Conservation (phyloP, 2,329 filamentous ascomycete genomes). For the Akanthomyces uredinophilus region DNA sequence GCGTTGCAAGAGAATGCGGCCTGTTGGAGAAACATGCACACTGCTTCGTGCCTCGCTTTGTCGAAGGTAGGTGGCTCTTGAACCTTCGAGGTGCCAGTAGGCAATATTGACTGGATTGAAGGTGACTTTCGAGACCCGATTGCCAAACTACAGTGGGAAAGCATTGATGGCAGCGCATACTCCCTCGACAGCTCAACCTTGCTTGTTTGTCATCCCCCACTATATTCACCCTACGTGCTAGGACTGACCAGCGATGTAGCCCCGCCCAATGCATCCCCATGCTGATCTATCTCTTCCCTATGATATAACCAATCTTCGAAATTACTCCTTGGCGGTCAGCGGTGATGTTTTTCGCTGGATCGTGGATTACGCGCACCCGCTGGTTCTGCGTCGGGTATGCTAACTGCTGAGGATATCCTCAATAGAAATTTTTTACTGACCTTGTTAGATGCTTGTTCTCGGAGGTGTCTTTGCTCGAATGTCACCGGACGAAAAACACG, state of each 20-base stretch:
- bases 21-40: conserved; percentile 76
- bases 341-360: conserved; percentile 97
- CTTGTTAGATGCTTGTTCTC: conserved; percentile 70
- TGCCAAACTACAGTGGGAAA: conserved; percentile 80
- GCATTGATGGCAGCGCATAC: conserved; percentile 79
- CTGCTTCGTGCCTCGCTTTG: conserved; percentile 89
- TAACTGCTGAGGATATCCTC: background rate
- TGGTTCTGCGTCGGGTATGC: conserved; percentile 64
- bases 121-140: conserved; percentile 69
- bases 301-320: conserved; percentile 71
- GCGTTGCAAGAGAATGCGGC: conserved; percentile 84
- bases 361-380: conserved; percentile 80
- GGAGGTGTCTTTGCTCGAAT: conserved; percentile 96
- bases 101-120: conserved; percentile 23
- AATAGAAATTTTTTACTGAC: conserved; percentile 4
- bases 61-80: conserved; percentile 50
- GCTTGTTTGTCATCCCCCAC: conserved; percentile 40
- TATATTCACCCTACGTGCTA: background rate
- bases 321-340: conserved; percentile 84
- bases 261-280: conserved; percentile 64
- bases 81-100: background rate
- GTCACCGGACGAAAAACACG: conserved; percentile 98
- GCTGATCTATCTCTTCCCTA: conserved; percentile 80
- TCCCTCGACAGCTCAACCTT: conserved; percentile 75
- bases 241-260: conserved; percentile 40